phyloP scores from a whole-genome alignment of 352 stramenopile genomes.

The Phytophthora quininea region DNA sequence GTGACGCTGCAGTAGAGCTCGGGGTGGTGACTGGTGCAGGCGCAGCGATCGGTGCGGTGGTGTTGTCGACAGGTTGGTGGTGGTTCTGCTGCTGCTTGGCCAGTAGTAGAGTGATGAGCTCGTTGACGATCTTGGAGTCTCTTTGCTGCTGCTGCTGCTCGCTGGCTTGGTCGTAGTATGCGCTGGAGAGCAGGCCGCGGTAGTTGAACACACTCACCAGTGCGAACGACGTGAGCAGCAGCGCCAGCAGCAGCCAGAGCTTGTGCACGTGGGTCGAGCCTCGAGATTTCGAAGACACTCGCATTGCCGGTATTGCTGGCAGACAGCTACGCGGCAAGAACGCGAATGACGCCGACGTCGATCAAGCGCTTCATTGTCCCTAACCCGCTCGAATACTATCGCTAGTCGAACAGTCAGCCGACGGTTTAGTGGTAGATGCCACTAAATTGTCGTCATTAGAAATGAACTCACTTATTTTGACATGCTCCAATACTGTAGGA shows the following conservation, averaged over 20 bases:
- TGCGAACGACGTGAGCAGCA: slow-evolving; percentile 28
- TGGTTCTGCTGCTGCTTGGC: slow-evolving; percentile 18
- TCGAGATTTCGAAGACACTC: slow-evolving; percentile 1
- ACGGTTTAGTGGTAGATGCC: neutral
- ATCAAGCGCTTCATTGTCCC: slow-evolving; percentile 5
- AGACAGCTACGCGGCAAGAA: neutral
- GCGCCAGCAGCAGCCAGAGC: slow-evolving; percentile 24
- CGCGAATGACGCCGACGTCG: neutral
- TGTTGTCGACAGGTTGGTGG: slow-evolving; percentile 1
- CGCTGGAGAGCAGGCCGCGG: slow-evolving; percentile 26
- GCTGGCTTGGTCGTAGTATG: neutral
- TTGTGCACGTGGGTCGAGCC: slow-evolving; percentile 16
- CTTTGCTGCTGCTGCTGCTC: slow-evolving; percentile 9
- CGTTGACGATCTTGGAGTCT: slow-evolving; percentile 21
- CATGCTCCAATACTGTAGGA: no score
- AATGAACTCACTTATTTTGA: no score
- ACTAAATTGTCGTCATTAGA: slow-evolving; percentile 21
- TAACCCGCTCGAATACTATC: slow-evolving; percentile 26
- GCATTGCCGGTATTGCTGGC: slow-evolving; percentile 6
- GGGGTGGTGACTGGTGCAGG: neutral
- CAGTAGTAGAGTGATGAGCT: slow-evolving; percentile 26
- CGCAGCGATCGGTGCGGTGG: neutral
- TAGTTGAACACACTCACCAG: slow-evolving; percentile 43
- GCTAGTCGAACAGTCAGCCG: slow-evolving; percentile 8
- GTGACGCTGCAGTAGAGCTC: neutral